Evolutionary conservation across 768 basidiomycete genomes (phyloP).

Genomic region (Mycena chlorophos): DNA sequence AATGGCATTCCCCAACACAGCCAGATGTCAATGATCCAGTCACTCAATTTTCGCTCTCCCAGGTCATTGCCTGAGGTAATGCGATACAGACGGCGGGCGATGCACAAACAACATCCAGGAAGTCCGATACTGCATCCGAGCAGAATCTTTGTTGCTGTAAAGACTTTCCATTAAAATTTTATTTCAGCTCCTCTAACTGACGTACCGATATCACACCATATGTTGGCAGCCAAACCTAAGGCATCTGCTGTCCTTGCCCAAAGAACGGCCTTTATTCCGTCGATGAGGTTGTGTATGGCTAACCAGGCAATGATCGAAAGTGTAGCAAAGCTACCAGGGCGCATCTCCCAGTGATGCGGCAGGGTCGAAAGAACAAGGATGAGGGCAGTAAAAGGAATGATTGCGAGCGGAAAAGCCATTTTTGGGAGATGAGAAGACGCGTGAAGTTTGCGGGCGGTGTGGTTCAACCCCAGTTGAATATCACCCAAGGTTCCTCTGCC

Average conservation of each 20-base stretch:
- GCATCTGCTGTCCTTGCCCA: background rate
- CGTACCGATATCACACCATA: background rate
- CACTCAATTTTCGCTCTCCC: background rate
- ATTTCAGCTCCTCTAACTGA: background rate
- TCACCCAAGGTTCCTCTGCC: too few relatives aligned
- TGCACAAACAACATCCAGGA: background rate
- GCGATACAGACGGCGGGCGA: background rate
- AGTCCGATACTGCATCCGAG: background rate
- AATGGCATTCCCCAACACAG: background rate
- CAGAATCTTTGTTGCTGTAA: background rate
- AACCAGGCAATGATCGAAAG: background rate
- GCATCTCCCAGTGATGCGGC: background rate
- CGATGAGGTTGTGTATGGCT: background rate
- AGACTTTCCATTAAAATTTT: too few relatives aligned
- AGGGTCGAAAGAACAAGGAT: background rate
- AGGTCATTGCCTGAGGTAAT: background rate
- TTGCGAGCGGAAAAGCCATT: background rate
- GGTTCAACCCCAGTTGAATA: too few relatives aligned
- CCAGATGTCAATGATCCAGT: background rate
- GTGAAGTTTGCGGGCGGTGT: too few relatives aligned
- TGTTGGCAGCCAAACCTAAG: background rate
- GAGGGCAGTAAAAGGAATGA: background rate
- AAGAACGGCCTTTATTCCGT: background rate
- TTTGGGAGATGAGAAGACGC: too few relatives aligned
- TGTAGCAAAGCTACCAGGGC: background rate